Percentiles rank a stretch among this genome's conserved stretches.
phyloP scores from a whole-genome alignment of 2,329 filamentous ascomycete species.

The Ophiocordyceps camponoti-floridani region DNA sequence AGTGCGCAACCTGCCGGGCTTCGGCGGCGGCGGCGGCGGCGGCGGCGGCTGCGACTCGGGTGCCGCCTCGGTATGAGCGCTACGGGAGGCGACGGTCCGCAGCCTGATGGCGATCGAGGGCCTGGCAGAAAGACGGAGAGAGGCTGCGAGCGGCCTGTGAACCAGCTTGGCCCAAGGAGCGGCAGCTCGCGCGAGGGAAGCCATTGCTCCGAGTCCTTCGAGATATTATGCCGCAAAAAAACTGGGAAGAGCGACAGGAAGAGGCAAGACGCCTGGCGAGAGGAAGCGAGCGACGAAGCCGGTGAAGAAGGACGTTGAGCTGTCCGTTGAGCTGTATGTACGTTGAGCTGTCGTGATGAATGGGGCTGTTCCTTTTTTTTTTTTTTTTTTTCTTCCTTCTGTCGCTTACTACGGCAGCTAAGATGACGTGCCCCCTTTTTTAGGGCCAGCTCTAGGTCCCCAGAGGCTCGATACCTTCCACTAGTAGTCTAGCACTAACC shows the following conservation, averaged over 20 bases:
- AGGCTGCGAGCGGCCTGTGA: constrained; percentile 12
- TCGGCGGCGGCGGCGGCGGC: constrained; percentile 22
- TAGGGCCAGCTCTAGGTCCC: too few relatives aligned
- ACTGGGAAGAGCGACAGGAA: not conserved
- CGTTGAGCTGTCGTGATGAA: not conserved
- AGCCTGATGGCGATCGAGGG: constrained; percentile 17
- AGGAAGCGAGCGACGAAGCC: not conserved
- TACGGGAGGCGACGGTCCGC: constrained; percentile 19
- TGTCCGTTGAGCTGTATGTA: not conserved
- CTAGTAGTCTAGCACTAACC: not conserved
- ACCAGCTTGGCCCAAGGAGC: constrained; percentile 15
- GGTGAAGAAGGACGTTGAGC: not conserved
- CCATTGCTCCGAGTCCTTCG: constrained; percentile 16
- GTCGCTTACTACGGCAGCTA: not conserved
- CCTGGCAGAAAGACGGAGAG: constrained; percentile 7
- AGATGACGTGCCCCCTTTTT: not conserved
- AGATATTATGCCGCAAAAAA: constrained; percentile 3
- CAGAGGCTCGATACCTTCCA: too few relatives aligned
- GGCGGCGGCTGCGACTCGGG: constrained; percentile 26
- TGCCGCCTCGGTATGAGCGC: constrained; percentile 30
- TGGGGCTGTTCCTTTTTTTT: not conserved
- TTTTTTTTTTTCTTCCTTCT: not conserved
- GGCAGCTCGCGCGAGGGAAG: constrained; percentile 26
- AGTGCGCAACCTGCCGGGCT: constrained; percentile 42
- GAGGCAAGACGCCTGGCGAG: not conserved